phyloP scores from a whole-genome alignment of 108 stramenopile genomes.

The Aurantiochytrium sp. region DNA sequence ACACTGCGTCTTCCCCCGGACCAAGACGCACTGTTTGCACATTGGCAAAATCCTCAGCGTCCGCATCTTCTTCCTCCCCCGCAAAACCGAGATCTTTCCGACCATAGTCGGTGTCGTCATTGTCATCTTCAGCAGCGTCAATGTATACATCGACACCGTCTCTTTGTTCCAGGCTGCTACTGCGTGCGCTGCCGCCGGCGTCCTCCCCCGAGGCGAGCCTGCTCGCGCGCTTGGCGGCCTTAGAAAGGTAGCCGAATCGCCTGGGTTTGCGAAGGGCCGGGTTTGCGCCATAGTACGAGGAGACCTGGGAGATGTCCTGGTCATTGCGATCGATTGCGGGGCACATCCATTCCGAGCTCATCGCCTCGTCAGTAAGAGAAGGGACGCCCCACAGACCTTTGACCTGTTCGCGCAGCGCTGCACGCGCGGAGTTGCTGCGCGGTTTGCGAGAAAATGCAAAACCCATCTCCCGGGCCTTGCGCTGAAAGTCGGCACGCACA shows the following conservation, averaged over 20 bases:
- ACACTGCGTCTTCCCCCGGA: not conserved
- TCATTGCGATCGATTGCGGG: not conserved
- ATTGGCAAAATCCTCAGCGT: not conserved
- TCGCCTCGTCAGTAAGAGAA: not conserved
- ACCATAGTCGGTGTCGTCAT: too few relatives aligned
- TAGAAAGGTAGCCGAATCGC: not conserved
- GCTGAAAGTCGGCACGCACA: slow-evolving; percentile 12
- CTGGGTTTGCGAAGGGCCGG: not conserved
- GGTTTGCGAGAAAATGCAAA: not conserved
- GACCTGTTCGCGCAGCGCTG: not conserved
- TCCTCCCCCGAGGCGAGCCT: too few relatives aligned
- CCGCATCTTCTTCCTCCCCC: not conserved
- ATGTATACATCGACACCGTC: too few relatives aligned
- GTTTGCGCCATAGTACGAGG: not conserved
- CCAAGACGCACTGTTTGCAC: not conserved
- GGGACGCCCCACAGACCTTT: not conserved
- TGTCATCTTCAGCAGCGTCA: too few relatives aligned
- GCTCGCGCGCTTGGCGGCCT: not conserved
- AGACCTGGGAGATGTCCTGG: not conserved
- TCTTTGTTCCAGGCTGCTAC: too few relatives aligned
- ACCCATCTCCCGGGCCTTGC: not conserved
- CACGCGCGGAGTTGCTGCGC: not conserved
- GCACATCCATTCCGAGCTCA: not conserved
- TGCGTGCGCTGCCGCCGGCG: too few relatives aligned
- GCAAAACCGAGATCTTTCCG: too few relatives aligned